phyloP scores from a whole-genome alignment of 257 asterid species.

The Primulina huaijiensis region DNA sequence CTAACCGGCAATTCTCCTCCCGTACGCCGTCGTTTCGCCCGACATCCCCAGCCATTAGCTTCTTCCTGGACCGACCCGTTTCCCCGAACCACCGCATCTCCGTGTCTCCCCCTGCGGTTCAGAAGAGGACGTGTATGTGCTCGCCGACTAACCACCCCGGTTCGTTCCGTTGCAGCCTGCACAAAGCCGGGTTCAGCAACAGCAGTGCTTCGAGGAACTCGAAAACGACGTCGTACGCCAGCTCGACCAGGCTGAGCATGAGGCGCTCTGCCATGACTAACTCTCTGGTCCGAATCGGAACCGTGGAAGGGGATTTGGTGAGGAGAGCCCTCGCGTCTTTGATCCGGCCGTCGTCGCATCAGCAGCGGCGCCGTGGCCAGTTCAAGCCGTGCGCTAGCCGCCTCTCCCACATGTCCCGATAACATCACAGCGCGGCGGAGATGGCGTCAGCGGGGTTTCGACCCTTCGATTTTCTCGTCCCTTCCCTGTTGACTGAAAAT shows the following conservation, averaged over 20 bases:
- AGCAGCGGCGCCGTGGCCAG: slow-evolving; percentile 51
- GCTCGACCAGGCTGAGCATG: slow-evolving; percentile 37
- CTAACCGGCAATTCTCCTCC: slow-evolving; percentile 25
- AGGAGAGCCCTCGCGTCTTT: slow-evolving; percentile 53
- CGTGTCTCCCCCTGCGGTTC: slow-evolving; percentile 29
- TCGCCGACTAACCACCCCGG: slow-evolving; percentile 71
- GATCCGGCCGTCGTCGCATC: slow-evolving; percentile 55
- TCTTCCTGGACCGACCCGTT: slow-evolving; percentile 32
- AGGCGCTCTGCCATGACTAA: slow-evolving; percentile 55
- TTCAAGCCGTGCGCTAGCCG: slow-evolving; percentile 50
- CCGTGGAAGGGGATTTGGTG: slow-evolving; percentile 51
- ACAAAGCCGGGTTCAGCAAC: slow-evolving; percentile 23
- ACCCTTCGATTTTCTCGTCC: neutral
- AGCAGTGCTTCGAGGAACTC: neutral
- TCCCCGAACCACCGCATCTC: slow-evolving; percentile 26
- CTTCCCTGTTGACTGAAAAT: neutral
- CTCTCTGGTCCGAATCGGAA: slow-evolving; percentile 46
- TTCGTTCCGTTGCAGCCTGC: slow-evolving; percentile 56
- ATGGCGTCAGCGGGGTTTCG: slow-evolving; percentile 8
- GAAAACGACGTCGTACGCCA: slow-evolving; percentile 30
- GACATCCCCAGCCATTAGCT: slow-evolving; percentile 21
- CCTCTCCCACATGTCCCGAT: slow-evolving; percentile 39
- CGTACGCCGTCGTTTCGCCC: slow-evolving; percentile 9
- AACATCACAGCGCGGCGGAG: neutral
- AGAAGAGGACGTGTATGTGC: slow-evolving; percentile 49